phyloP scores from a whole-genome alignment of 2,329 filamentous ascomycete genomes.

The Alternaria gaisen region DNA sequence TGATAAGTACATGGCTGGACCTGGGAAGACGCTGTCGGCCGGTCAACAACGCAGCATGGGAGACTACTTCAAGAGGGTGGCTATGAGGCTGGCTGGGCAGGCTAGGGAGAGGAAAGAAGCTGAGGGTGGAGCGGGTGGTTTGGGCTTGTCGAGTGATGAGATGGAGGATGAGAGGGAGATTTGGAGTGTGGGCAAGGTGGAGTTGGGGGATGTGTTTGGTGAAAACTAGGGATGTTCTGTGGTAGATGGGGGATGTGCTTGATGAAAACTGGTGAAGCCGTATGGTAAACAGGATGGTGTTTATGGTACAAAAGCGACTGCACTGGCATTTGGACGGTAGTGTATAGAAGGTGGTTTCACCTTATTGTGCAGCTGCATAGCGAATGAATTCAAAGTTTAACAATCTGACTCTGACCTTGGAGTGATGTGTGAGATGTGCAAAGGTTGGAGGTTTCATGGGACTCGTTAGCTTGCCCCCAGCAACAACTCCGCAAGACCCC shows the following conservation, averaged over 20 bases:
- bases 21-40: slow-evolving; percentile 70
- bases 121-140: slow-evolving; percentile 84
- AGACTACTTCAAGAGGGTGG: slow-evolving; percentile 97
- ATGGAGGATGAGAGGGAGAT: slow-evolving; percentile 93
- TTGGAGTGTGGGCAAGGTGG: slow-evolving; percentile 92
- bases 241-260: background rate
- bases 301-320: slow-evolving; percentile 11
- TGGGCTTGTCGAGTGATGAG: slow-evolving; percentile 90
- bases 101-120: slow-evolving; percentile 89
- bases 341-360: background rate
- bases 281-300: background rate
- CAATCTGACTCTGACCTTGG: background rate
- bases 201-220: slow-evolving; percentile 69
- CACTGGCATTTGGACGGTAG: slow-evolving; percentile 9
- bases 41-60: slow-evolving; percentile 87
- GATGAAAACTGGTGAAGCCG: too few relatives aligned
- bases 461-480: slow-evolving; percentile 6
- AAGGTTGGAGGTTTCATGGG: background rate
- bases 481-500: slow-evolving; percentile 32
- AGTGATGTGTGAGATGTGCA: background rate
- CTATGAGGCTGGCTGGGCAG: slow-evolving; percentile 82
- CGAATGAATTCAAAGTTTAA: background rate
- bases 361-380: slow-evolving; percentile 16
- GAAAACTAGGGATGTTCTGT: slow-evolving; percentile 15
- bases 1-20: slow-evolving; percentile 83